phyloP scores from a whole-genome alignment of 345 rosid genomes.

The Erodium maritimum region DNA sequence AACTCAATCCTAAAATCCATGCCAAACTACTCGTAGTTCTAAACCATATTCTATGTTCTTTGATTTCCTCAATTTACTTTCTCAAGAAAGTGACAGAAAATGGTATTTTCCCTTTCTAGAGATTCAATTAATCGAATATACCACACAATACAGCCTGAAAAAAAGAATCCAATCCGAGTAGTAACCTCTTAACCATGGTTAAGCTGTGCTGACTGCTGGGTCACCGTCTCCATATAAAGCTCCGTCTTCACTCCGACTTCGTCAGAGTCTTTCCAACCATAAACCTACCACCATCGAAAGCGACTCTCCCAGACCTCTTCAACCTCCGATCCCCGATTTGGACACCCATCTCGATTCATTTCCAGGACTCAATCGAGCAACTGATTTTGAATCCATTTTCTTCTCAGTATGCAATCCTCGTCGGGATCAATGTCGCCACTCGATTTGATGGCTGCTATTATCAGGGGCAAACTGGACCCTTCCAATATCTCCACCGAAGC shows the following conservation, averaged over 20 bases:
- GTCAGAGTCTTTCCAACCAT: constrained; percentile 5
- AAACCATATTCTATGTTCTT: too few relatives aligned
- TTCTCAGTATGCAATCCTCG: constrained; percentile 10
- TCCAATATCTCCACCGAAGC: constrained; percentile 49
- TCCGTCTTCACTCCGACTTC: not conserved
- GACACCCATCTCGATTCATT: not conserved
- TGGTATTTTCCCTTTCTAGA: constrained; percentile 1
- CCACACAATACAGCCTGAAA: too few relatives aligned
- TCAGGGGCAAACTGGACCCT: constrained; percentile 61
- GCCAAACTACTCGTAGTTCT: too few relatives aligned
- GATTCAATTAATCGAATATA: not conserved
- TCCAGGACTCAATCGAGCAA: not conserved
- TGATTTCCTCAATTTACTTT: not conserved
- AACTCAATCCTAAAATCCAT: too few relatives aligned
- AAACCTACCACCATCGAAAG: constrained; percentile 27
- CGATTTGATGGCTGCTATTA: constrained; percentile 74
- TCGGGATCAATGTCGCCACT: constrained; percentile 38
- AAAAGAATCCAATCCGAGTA: not conserved
- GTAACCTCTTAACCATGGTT: constrained; percentile 22
- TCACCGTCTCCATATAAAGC: not conserved
- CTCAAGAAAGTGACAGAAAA: not conserved
- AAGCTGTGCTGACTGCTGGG: constrained; percentile 15
- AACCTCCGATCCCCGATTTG: not conserved
- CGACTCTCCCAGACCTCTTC: constrained; percentile 2
- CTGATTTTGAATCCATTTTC: not conserved